phyloP scores from a whole-genome alignment of 1,284 basidiomycete species.

The Fomitopsis betulina region DNA sequence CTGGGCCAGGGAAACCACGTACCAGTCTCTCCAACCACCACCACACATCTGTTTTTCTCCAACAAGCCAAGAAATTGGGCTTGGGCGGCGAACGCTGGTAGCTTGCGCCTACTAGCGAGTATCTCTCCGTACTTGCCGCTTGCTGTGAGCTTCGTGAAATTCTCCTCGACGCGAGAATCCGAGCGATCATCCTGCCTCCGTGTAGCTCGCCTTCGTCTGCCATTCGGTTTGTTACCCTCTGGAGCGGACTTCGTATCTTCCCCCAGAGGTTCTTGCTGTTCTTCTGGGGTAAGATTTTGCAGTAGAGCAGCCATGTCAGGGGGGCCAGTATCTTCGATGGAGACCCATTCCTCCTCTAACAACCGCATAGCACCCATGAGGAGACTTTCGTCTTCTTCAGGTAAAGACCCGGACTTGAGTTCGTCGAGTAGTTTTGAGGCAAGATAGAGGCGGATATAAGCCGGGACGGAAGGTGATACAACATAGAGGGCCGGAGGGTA shows the following conservation, averaged over 20 bases:
- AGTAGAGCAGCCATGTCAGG: conserved; percentile 70
- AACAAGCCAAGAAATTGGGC: conserved; percentile 62
- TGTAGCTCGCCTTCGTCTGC: conserved; percentile 7
- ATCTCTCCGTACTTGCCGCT: conserved; percentile 55
- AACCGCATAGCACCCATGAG: conserved; percentile 73
- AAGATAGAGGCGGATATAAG: conserved; percentile 85
- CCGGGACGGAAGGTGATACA: conserved; percentile 65
- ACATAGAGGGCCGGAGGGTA: conserved; percentile 73
- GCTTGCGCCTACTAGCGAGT: conserved; percentile 48
- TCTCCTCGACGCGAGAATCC: conserved; percentile 49
- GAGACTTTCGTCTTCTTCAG: conserved; percentile 68
- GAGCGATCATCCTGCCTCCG: conserved; percentile 39
- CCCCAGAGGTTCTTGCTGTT: not conserved
- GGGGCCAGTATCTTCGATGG: conserved; percentile 62
- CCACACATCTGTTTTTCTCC: conserved; percentile 61
- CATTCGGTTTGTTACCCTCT: not conserved
- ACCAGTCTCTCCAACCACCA: conserved; percentile 86
- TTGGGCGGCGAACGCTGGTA: conserved; percentile 76
- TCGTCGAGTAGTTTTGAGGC: conserved; percentile 59
- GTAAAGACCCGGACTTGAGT: conserved; percentile 50
- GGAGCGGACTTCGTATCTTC: not conserved
- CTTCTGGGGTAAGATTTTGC: conserved; percentile 50
- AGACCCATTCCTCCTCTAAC: conserved; percentile 68
- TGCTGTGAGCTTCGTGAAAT: conserved; percentile 45
- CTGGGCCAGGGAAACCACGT: not conserved